Conservation (phyloP, 768 basidiomycete species). For the Leccinum disarticulatum region DNA sequence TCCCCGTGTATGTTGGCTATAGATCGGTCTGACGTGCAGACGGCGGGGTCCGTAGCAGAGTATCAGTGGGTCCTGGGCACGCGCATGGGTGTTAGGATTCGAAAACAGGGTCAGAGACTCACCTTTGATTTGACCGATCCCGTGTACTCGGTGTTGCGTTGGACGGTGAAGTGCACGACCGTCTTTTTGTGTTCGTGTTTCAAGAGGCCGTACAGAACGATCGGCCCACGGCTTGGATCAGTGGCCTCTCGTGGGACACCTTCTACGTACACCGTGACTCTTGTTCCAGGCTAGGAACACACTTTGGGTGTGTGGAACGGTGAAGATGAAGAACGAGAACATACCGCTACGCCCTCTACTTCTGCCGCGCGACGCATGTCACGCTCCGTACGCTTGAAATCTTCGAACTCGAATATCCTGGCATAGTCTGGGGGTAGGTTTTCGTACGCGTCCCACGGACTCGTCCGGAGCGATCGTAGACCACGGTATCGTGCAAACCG, state of each 20-base stretch:
- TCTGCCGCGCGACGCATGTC: conserved; percentile 66
- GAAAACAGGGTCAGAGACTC: background rate
- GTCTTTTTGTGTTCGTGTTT: conserved; percentile 97
- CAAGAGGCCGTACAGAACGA: conserved; percentile 77
- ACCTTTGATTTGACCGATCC: conserved; percentile 89
- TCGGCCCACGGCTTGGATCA: conserved; percentile 39
- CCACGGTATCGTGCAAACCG: conserved; percentile 94
- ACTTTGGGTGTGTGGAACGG: background rate
- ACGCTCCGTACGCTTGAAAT: conserved; percentile 84
- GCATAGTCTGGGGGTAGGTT: conserved; percentile 93
- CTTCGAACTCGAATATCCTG: conserved; percentile 95
- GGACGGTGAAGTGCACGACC: conserved; percentile 88
- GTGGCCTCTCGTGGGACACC: conserved; percentile 67
- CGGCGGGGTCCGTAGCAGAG: conserved; percentile 89
- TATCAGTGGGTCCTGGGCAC: conserved; percentile 74
- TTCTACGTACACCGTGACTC: conserved; percentile 75
- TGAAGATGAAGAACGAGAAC: conserved; percentile 16
- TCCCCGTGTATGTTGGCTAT: conserved; percentile 88
- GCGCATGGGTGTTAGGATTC: background rate
- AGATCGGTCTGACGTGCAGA: conserved; percentile 81
- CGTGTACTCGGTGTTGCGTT: conserved; percentile 92
- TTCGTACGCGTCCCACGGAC: conserved; percentile 97
- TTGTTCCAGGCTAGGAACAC: conserved; percentile 64
- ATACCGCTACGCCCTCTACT: conserved; percentile 70
- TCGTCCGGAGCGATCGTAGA: conserved; percentile 87